Conservation (phyloP, 805 yeast species). For the Saccharomyces mikatae region DNA sequence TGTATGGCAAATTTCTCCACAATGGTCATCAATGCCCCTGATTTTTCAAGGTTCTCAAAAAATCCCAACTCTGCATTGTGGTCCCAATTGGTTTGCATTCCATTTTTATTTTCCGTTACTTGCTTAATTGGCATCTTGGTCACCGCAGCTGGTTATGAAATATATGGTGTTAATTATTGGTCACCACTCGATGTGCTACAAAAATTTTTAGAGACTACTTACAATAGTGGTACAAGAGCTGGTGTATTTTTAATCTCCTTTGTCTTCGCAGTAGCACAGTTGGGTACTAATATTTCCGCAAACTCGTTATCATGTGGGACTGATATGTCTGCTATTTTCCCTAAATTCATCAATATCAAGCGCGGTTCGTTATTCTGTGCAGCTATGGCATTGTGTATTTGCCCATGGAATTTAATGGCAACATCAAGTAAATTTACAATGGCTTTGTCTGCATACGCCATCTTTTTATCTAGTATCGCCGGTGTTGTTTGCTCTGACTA, state of each 20-base stretch:
- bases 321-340: conserved; percentile 49
- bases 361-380: conserved; percentile 66
- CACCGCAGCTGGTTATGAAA: conserved; percentile 52
- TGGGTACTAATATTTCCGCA: conserved; percentile 68
- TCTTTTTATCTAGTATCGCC: conserved; percentile 71
- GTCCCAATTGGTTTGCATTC: conserved; percentile 55
- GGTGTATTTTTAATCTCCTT: conserved; percentile 63
- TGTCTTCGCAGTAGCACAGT: conserved; percentile 62
- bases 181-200: conserved; percentile 52
- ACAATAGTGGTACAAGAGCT: conserved; percentile 48
- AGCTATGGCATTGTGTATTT: conserved; percentile 52
- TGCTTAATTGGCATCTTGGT: conserved; percentile 73
- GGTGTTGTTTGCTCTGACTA: conserved; percentile 56
- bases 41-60: conserved; percentile 67
- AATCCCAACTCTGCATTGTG: conserved; percentile 38
- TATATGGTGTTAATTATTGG: conserved; percentile 39
- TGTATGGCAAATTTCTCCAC: conserved; percentile 75
- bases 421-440: conserved; percentile 63
- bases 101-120: conserved; percentile 64
- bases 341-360: conserved; percentile 49
- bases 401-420: conserved; percentile 71
- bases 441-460: conserved; percentile 67
- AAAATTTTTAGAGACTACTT: conserved; percentile 32
- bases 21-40: conserved; percentile 73
- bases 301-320: conserved; percentile 56